Evolutionary conservation across 2,329 filamentous ascomycete species (phyloP).

Genomic region (Paramyrothecium roridum): DNA sequence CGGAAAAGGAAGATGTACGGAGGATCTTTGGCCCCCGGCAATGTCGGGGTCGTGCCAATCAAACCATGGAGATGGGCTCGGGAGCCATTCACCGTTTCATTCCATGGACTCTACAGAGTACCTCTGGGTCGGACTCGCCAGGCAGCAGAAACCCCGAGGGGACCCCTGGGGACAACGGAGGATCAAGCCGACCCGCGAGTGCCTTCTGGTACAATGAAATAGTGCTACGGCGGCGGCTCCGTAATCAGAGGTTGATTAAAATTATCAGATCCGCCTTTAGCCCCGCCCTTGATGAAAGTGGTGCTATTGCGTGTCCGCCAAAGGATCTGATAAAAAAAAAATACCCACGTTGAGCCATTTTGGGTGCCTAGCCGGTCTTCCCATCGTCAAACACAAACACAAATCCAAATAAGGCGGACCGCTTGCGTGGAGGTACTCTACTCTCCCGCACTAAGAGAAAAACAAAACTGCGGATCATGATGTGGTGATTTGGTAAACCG

Average conservation of each 20-base stretch:
- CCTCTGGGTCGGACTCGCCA: too few relatives aligned
- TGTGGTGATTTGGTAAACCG: not conserved
- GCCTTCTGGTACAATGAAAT: too few relatives aligned
- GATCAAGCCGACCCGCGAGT: too few relatives aligned
- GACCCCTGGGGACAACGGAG: too few relatives aligned
- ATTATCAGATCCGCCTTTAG: constrained; percentile 26
- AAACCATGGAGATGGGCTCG: constrained; percentile 8
- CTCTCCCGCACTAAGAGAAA: too few relatives aligned
- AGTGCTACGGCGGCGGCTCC: not conserved
- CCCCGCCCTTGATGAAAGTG: constrained; percentile 2
- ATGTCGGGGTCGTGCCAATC: too few relatives aligned
- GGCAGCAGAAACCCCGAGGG: too few relatives aligned
- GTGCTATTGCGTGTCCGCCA: not conserved
- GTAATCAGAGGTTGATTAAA: constrained; percentile 13
- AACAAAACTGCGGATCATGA: not conserved
- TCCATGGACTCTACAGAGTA: too few relatives aligned
- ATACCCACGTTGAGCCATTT: not conserved
- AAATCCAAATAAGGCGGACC: too few relatives aligned
- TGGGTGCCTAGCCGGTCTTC: not conserved
- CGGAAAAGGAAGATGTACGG: too few relatives aligned
- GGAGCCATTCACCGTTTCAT: not conserved
- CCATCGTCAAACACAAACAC: not conserved
- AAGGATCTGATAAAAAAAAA: constrained; percentile 4
- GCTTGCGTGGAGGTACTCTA: too few relatives aligned
- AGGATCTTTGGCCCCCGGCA: too few relatives aligned